phyloP scores from a whole-genome alignment of 2,329 filamentous ascomycete species.

The Microsporum audouinii region DNA sequence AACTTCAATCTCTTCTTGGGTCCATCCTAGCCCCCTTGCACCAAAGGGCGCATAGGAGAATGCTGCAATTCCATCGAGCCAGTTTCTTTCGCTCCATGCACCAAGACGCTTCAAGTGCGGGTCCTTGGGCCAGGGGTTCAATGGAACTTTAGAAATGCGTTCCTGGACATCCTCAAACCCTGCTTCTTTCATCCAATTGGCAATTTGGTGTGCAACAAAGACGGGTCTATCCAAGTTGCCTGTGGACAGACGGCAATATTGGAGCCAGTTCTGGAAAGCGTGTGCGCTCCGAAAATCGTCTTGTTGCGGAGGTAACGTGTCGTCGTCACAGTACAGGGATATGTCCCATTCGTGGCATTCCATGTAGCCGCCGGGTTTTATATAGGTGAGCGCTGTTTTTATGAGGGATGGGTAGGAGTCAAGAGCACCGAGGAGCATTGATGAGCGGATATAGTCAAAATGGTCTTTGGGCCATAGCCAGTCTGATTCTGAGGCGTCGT shows the following conservation, averaged over 20 bases:
- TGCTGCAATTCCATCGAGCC: constrained; percentile 33
- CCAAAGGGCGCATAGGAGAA: constrained; percentile 36
- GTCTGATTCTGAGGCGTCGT: constrained; percentile 53
- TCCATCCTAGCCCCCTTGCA: constrained; percentile 30
- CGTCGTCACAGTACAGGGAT: constrained; percentile 42
- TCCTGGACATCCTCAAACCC: constrained; percentile 18
- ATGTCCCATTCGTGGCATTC: constrained; percentile 37
- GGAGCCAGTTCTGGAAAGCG: constrained; percentile 40
- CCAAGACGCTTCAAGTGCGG: constrained; percentile 38
- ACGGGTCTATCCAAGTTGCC: constrained; percentile 36
- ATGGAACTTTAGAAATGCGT: constrained; percentile 16
- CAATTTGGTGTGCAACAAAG: constrained; percentile 38
- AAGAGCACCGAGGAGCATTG: constrained; percentile 48
- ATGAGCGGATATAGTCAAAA: constrained; percentile 51
- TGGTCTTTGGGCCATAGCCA: constrained; percentile 43
- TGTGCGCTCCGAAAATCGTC: constrained; percentile 26
- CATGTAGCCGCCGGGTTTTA: constrained; percentile 46
- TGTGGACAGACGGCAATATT: constrained; percentile 34
- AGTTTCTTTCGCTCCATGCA: constrained; percentile 38
- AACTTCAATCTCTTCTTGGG: constrained; percentile 36
- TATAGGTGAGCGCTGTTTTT: constrained; percentile 39
- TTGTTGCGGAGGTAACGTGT: constrained; percentile 40
- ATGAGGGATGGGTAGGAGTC: constrained; percentile 47
- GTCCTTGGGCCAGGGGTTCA: constrained; percentile 22
- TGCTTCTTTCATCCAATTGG: constrained; percentile 16